Conservation (phyloP, 768 basidiomycete genomes). For the Suillus subalutaceus region DNA sequence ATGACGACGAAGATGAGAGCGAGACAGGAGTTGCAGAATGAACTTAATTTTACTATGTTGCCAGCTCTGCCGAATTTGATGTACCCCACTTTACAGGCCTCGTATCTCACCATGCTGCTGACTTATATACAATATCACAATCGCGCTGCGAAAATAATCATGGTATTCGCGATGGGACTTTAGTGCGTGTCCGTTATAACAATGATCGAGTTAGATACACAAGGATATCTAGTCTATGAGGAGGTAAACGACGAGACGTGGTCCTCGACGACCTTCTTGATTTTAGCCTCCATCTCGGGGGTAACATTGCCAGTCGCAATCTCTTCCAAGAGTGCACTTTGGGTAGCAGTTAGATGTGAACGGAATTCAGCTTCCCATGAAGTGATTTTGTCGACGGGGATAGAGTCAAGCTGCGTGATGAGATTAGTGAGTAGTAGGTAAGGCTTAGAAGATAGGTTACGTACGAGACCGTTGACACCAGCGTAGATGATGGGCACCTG, state of each 20-base stretch:
- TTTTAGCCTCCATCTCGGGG: conserved; percentile 88
- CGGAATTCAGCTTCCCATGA: conserved; percentile 95
- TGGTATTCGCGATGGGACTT: conserved; percentile 29
- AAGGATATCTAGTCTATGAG: conserved; percentile 16
- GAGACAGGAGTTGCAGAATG: conserved; percentile 13
- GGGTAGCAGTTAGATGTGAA: conserved; percentile 75
- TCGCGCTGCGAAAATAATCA: conserved; percentile 30
- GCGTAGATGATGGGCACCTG: conserved; percentile 99
- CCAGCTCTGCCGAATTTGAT: neutral
- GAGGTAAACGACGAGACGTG: conserved; percentile 82
- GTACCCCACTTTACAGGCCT: conserved; percentile 2
- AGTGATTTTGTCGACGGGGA: conserved; percentile 94
- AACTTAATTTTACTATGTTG: neutral
- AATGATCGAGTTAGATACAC: neutral
- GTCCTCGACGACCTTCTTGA: conserved; percentile 93
- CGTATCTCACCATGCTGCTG: neutral
- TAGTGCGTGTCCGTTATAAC: conserved; percentile 1
- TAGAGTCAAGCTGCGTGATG: conserved; percentile 77
- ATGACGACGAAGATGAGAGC: conserved; percentile 28
- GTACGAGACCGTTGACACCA: conserved; percentile 97
- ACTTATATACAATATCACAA: conserved; percentile 8
- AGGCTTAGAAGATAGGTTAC: conserved; percentile 29
- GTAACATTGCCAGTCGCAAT: conserved; percentile 85
- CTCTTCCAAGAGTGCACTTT: conserved; percentile 77
- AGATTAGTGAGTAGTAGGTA: neutral